Evolutionary conservation across 2,329 filamentous ascomycete genomes (phyloP).

Genomic region (Chaetomiaceae sp.): DNA sequence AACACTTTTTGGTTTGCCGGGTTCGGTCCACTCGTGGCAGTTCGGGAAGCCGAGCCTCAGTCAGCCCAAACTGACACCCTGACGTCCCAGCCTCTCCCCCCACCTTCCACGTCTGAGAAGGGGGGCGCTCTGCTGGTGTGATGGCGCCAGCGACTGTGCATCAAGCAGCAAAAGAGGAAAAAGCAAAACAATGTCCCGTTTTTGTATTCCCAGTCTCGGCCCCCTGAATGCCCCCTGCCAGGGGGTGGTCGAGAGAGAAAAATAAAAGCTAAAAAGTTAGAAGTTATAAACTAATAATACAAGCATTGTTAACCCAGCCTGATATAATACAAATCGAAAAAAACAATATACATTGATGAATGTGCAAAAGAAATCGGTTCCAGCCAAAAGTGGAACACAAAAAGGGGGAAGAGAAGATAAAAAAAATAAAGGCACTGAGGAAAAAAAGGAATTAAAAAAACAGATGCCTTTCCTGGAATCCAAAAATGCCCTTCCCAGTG

Average conservation of each 20-base stretch:
- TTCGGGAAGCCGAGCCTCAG: conserved; percentile 23
- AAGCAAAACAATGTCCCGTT: conserved; percentile 4
- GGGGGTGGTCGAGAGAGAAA: too few species aligned
- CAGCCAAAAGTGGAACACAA: too few species aligned
- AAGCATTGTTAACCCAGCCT: not conserved
- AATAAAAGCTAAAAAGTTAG: too few species aligned
- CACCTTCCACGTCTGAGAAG: conserved; percentile 9
- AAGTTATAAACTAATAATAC: too few species aligned
- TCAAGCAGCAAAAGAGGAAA: conserved; percentile 4
- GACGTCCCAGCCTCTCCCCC: not conserved
- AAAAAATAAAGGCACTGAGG: not conserved
- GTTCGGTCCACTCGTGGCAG: conserved; percentile 14
- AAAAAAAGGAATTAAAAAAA: not conserved
- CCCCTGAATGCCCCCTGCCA: not conserved
- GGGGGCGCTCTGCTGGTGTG: not conserved
- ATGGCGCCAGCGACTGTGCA: not conserved
- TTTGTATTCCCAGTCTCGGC: not conserved
- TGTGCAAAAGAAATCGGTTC: too few species aligned
- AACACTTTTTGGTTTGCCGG: conserved; percentile 7
- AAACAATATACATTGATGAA: conserved; percentile 4
- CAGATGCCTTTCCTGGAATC: too few species aligned
- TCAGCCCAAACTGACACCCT: conserved; percentile 13
- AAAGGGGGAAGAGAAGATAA: not conserved
- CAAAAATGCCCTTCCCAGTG: too few species aligned
- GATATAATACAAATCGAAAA: conserved; percentile 1